Conservation (phyloP, 345 rosid species). For the Citrus cavaleriei region DNA sequence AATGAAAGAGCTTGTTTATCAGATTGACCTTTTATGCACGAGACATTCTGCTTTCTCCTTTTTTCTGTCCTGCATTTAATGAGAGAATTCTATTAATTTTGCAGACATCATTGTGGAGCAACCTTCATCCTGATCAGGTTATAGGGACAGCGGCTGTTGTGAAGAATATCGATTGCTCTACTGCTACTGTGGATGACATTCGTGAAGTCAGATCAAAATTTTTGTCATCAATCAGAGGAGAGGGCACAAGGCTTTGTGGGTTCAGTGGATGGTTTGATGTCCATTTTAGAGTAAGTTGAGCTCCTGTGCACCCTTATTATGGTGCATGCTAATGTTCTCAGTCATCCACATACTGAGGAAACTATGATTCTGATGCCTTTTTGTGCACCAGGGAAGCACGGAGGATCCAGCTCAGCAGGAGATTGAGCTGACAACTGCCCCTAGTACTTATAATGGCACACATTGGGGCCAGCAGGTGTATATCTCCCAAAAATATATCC, state of each 20-base stretch:
- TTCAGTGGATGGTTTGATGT: slow-evolving; percentile 99
- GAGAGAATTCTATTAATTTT: slow-evolving; percentile 4
- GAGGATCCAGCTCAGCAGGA: slow-evolving; percentile 71
- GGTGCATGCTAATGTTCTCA: neutral
- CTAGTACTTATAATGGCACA: slow-evolving; percentile 69
- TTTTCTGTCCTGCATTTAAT: neutral
- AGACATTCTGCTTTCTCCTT: neutral
- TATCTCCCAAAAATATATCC: neutral
- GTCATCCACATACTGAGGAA: neutral
- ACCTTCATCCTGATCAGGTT: slow-evolving; percentile 84
- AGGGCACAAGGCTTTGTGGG: slow-evolving; percentile 59
- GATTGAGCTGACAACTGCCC: slow-evolving; percentile 88
- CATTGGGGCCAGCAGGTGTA: slow-evolving; percentile 99
- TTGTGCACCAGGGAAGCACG: slow-evolving; percentile 56
- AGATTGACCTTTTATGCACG: neutral
- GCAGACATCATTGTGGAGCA: slow-evolving; percentile 92
- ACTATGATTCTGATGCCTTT: neutral
- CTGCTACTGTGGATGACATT: slow-evolving; percentile 71
- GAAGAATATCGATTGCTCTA: slow-evolving; percentile 85
- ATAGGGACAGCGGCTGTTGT: slow-evolving; percentile 70
- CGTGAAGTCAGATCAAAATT: slow-evolving; percentile 60
- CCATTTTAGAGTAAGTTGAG: slow-evolving; percentile 77
- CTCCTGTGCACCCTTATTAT: slow-evolving; percentile 1
- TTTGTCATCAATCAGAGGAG: slow-evolving; percentile 42
- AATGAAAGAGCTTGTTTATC: neutral